Evolutionary conservation across 176 grass and related monocot species (phyloP).

Genomic region (Aechmea fasciata): DNA sequence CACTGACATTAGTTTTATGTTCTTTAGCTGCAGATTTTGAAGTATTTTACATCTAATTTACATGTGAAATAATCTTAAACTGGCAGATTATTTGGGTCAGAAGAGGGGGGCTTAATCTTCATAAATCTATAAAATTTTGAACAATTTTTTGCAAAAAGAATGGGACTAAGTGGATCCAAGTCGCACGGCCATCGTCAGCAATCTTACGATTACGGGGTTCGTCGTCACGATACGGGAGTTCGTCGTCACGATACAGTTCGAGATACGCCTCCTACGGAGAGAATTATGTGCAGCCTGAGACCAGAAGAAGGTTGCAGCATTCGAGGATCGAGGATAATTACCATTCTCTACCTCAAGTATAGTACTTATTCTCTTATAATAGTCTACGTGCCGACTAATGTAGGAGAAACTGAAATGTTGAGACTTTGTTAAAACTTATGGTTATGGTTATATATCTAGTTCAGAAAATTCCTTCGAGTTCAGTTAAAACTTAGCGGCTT

Average conservation of each 20-base stretch:
- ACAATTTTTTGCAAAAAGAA: neutral
- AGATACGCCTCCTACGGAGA: conserved; percentile 37
- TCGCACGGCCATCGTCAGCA: neutral
- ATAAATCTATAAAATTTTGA: neutral
- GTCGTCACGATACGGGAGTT: conserved; percentile 32
- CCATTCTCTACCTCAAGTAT: conserved; percentile 67
- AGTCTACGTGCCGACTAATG: neutral
- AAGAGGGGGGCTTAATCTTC: neutral
- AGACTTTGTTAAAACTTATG: neutral
- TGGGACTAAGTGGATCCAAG: conserved; percentile 51
- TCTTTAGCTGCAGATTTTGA: no score
- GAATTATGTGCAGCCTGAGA: conserved; percentile 38
- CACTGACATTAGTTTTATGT: no score
- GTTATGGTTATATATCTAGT: neutral
- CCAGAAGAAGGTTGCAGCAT: conserved; percentile 46
- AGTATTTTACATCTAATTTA: neutral
- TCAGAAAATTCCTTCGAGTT: no score
- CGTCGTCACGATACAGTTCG: conserved; percentile 26
- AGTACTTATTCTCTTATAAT: neutral
- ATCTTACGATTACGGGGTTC: conserved; percentile 29
- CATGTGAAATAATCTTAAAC: neutral
- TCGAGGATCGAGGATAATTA: conserved; percentile 78
- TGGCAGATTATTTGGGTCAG: neutral
- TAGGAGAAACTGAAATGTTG: neutral
- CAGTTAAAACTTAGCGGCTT: no score